Conservation (phyloP, 441 rosid species). For the Pelargonium fulgidum region DNA sequence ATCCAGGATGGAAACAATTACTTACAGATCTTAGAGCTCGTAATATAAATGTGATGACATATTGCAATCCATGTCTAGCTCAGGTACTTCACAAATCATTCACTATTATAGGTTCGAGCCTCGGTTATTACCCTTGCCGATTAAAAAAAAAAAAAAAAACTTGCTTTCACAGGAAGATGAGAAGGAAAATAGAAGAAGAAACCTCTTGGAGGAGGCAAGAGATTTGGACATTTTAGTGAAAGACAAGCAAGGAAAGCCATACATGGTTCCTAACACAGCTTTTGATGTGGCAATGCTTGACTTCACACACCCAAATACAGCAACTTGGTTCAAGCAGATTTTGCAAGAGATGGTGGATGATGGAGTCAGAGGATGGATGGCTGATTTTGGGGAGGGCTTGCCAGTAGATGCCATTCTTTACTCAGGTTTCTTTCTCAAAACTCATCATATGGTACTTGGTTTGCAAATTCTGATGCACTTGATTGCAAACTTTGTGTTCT, state of each 20-base stretch:
- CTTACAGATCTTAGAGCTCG: conserved; percentile 41
- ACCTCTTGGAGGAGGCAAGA: conserved; percentile 54
- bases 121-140: too few relatives aligned
- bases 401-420: conserved; percentile 54
- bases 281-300: conserved; percentile 73
- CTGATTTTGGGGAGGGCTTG: conserved; percentile 76
- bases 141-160: too few relatives aligned
- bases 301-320: conserved; percentile 53
- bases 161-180: conserved; percentile 34
- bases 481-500: neutral
- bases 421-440: conserved; percentile 49
- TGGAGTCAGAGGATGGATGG: conserved; percentile 76
- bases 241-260: conserved; percentile 42
- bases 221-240: conserved; percentile 51
- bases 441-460: too few relatives aligned
- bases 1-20: conserved; percentile 50
- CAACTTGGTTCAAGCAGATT: conserved; percentile 57
- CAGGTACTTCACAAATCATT: conserved; percentile 35
- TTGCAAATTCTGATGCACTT: too few relatives aligned
- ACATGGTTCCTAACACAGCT: conserved; percentile 68
- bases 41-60: conserved; percentile 57
- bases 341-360: conserved; percentile 55
- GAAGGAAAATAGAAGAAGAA: conserved; percentile 47
- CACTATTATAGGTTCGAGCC: too few relatives aligned
- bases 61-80: conserved; percentile 69